Conservation (phyloP, 345 rosid genomes). For the Capsella bursapastoris region DNA sequence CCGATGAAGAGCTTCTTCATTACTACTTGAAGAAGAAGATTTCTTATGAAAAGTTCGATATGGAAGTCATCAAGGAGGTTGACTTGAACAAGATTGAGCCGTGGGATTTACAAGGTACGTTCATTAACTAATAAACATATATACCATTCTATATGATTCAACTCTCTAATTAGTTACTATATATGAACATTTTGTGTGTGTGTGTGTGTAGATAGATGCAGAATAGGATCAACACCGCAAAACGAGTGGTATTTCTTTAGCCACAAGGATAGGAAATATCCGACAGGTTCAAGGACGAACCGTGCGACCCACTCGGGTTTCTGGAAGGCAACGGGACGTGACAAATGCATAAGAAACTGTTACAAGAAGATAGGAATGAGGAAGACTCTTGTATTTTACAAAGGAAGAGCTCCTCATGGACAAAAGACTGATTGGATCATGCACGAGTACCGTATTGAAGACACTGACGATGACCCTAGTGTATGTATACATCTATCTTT, state of each 20-base stretch:
- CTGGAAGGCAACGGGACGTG: conserved; percentile 99
- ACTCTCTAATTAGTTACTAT: not conserved
- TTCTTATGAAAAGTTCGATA: conserved; percentile 86
- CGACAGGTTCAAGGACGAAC: conserved; percentile 94
- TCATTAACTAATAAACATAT: not conserved
- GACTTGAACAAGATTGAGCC: conserved; percentile 97
- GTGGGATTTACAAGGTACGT: conserved; percentile 95
- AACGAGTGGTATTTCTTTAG: conserved; percentile 98
- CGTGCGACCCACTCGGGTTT: conserved; percentile 93
- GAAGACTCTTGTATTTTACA: conserved; percentile 93
- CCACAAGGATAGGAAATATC: conserved; percentile 95
- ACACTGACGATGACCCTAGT: conserved; percentile 62
- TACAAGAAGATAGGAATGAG: conserved; percentile 96
- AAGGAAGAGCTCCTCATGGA: conserved; percentile 98
- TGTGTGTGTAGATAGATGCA: conserved; percentile 66
- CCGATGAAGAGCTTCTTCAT: conserved; percentile 93
- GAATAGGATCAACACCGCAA: conserved; percentile 88
- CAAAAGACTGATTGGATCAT: conserved; percentile 98
- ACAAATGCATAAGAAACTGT: conserved; percentile 80
- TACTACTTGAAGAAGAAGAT: conserved; percentile 92
- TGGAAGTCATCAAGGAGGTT: conserved; percentile 94
- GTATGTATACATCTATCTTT: conserved; percentile 47
- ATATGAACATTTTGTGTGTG: not conserved
- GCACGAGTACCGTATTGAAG: conserved; percentile 97
- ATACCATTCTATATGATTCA: not conserved